Evolutionary conservation across 345 rosid genomes (phyloP).

Genomic region (Bruguiera gymnorhiza): DNA sequence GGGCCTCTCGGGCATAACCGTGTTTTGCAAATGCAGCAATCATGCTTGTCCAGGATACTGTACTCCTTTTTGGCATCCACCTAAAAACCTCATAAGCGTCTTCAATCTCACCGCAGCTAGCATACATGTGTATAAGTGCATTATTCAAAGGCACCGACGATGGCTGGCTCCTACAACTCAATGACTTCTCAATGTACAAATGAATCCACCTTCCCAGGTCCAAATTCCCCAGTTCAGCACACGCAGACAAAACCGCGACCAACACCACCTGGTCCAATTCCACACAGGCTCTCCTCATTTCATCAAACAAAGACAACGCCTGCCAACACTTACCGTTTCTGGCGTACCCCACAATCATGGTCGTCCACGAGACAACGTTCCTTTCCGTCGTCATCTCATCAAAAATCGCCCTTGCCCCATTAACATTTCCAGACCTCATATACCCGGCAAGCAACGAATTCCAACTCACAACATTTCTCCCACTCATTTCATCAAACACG

Average conservation of each 20-base stretch:
- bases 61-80: slow-evolving; percentile 29
- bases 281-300: slow-evolving; percentile 36
- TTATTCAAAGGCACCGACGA: slow-evolving; percentile 33
- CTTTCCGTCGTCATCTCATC: slow-evolving; percentile 37
- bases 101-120: slow-evolving; percentile 42
- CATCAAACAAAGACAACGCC: slow-evolving; percentile 34
- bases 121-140: slow-evolving; percentile 47
- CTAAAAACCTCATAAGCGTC: slow-evolving; percentile 37
- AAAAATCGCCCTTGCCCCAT: slow-evolving; percentile 26
- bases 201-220: slow-evolving; percentile 41
- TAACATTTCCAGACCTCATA: slow-evolving; percentile 30
- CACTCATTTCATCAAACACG: slow-evolving; percentile 43
- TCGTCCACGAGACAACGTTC: slow-evolving; percentile 45
- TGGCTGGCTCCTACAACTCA: slow-evolving; percentile 9
- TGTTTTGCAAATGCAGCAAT: slow-evolving; percentile 42
- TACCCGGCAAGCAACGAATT: slow-evolving; percentile 38
- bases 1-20: slow-evolving; percentile 39
- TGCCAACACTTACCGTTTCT: slow-evolving; percentile 30
- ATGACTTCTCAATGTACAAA: slow-evolving; percentile 18
- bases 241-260: slow-evolving; percentile 38
- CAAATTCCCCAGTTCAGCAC: slow-evolving; percentile 43
- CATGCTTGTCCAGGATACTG: slow-evolving; percentile 42
- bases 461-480: slow-evolving; percentile 36
- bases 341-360: slow-evolving; percentile 35
- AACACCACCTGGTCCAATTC: slow-evolving; percentile 34